A percentile compares a stretch with the other conserved stretches of the same genome.
Evolutionary conservation across 768 basidiomycete species (phyloP).

Genomic region (Artomyces pyxidatus): DNA sequence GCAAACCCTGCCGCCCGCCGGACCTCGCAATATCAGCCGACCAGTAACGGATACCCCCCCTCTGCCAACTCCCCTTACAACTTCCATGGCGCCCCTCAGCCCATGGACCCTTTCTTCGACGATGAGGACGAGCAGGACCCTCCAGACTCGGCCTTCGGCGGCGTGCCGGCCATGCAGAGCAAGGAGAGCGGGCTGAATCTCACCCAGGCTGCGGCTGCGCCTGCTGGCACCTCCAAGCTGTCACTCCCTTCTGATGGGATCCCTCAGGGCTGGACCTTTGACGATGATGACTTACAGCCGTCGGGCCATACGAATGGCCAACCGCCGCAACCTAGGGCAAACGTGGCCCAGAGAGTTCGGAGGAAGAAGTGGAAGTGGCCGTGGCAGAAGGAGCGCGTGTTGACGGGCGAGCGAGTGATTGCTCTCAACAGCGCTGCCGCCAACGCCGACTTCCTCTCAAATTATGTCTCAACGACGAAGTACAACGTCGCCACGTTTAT

Average conservation of each 20-base stretch:
- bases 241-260: conserved; percentile 36
- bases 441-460: conserved; percentile 63
- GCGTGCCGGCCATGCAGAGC: conserved; percentile 33
- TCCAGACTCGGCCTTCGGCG: conserved; percentile 61
- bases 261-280: conserved; percentile 68
- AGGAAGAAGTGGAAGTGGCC: conserved; percentile 68
- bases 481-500: conserved; percentile 84
- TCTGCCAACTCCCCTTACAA: conserved; percentile 35
- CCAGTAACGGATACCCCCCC: conserved; percentile 56
- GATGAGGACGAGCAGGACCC: conserved; percentile 66
- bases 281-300: conserved; percentile 50
- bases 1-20: conserved; percentile 54
- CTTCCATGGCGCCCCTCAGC: conserved; percentile 26
- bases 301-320: neutral
- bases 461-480: conserved; percentile 91
- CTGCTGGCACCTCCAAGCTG: conserved; percentile 46
- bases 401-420: conserved; percentile 70
- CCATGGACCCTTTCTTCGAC: conserved; percentile 83
- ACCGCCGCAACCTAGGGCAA: neutral
- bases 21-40: conserved; percentile 36
- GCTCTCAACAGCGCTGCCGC: conserved; percentile 69
- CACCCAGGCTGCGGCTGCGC: conserved; percentile 47
- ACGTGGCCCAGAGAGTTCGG: conserved; percentile 17
- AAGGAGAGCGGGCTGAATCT: conserved; percentile 50
- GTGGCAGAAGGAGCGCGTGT: conserved; percentile 63